Evolutionary conservation across 108 stramenopile species (phyloP), one percentile per base, ranked within the genome.

Genomic region (Cyclotella atomus): DNA sequence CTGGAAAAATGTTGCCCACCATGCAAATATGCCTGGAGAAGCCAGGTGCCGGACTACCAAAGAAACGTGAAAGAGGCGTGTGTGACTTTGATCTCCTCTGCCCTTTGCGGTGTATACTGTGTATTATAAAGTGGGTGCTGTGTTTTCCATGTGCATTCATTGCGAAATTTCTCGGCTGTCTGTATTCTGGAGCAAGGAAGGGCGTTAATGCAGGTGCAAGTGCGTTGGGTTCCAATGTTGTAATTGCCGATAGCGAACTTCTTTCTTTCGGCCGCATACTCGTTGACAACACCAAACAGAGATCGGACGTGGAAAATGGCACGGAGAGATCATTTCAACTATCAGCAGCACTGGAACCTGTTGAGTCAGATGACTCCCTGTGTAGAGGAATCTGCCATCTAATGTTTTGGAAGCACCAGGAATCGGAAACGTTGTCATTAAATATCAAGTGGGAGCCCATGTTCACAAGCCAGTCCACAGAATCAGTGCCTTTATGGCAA

Each of bases 71-170:
- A 14, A 32, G 20, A 62, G 75, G 75, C 36, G 44, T 76, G 12
- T 69, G 29, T 55, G 57, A 63, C 47, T 55, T 38, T 50, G 75
- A 69, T 32, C 30, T 76, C 25, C 20, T 56, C 19, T 76, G 75
- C 68, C 67, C 61, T 0, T 30, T 61, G 25, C 59, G 75, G 17
- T 76, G 65, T 30, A 21, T 52, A 3, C 66, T 30, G 29, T 76
- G 75, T 29, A 9, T 76, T 20, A 16, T 76, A 1, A 62, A 52
- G 53, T 76, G 75, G 75, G 29, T 76, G 2, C 35, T 61, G 0
- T 76, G 75, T 46, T 69, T 35, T 24, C 75, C 75, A 3, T 76
- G 67, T 47, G 50, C 75, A 9, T 16, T 76, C 20, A 2, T 76
- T 3, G 20, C n/a, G 20, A 67, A 35, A 50, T 19, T 67, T 3